A percentile compares a stretch with the other conserved stretches of the same genome.
These are phyloP conservation scores for Candida namnaoensis DNA, from an alignment of 805 yeast species.

Conservation along the genomic window DNA sequence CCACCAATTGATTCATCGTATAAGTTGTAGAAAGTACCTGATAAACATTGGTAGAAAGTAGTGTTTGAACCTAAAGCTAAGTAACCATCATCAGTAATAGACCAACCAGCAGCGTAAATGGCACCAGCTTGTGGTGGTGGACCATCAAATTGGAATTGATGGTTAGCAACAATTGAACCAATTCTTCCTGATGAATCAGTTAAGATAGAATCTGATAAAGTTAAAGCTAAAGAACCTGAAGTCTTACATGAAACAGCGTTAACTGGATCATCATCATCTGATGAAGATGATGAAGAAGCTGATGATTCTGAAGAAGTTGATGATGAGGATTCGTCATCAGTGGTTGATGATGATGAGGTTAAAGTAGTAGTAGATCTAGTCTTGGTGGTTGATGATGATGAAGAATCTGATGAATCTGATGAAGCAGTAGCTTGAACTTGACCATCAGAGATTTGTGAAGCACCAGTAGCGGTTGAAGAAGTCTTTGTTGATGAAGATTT, in stretches of 20 bases:
- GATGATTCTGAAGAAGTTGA: slow-evolving; percentile 13
- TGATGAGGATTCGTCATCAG: slow-evolving; percentile 6
- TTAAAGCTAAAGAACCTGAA: slow-evolving; percentile 40
- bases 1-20: slow-evolving; percentile 50
- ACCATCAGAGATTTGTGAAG: slow-evolving; percentile 11
- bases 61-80: slow-evolving; percentile 51
- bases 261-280: slow-evolving; percentile 8
- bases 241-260: slow-evolving; percentile 30
- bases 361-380: slow-evolving; percentile 8
- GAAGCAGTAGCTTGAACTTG: slow-evolving; percentile 12
- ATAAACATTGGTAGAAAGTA: slow-evolving; percentile 57
- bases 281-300: slow-evolving; percentile 14
- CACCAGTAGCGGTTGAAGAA: slow-evolving; percentile 9
- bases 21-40: slow-evolving; percentile 67
- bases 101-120: slow-evolving; percentile 57
- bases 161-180: slow-evolving; percentile 67
- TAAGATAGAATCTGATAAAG: slow-evolving; percentile 38
- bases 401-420: slow-evolving; percentile 8
- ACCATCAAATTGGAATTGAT: slow-evolving; percentile 75
- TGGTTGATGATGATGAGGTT: slow-evolving; percentile 1
- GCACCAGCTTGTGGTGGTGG: slow-evolving; percentile 74
- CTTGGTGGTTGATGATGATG: slow-evolving; percentile 13
- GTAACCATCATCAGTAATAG: slow-evolving; percentile 36
- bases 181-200: slow-evolving; percentile 51
- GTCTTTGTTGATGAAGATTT: slow-evolving; percentile 17